These are phyloP conservation scores for Mycena capillaripes DNA, from an alignment of 768 basidiomycete genomes.

Conservation along the genomic window DNA sequence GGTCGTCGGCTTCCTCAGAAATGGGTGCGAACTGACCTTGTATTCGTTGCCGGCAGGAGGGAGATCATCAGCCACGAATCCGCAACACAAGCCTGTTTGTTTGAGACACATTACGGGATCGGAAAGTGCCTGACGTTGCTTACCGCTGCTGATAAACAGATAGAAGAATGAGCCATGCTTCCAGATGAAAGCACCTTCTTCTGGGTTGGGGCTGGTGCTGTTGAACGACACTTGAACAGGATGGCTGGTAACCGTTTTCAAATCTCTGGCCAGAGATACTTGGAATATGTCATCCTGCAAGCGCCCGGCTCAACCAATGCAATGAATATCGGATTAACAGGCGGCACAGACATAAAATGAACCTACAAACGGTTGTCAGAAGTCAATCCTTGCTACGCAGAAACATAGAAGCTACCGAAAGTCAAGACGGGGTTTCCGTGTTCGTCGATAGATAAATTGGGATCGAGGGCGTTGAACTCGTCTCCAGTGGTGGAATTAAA, in stretches of 20 bases:
- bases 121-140: background rate
- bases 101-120: background rate
- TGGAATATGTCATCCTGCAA: conserved; percentile 29
- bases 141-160: conserved; percentile 32
- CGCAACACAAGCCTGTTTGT: conserved; percentile 28
- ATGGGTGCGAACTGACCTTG: background rate
- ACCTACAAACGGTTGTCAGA: conserved; percentile 1
- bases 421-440: conserved; percentile 20
- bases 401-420: background rate
- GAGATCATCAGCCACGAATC: conserved; percentile 26
- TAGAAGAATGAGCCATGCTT: conserved; percentile 30
- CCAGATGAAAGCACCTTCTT: conserved; percentile 33
- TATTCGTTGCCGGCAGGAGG: conserved; percentile 31
- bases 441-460: conserved; percentile 28
- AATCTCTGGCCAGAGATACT: conserved; percentile 9
- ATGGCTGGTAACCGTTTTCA: conserved; percentile 7
- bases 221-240: conserved; percentile 29
- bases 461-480: conserved; percentile 32
- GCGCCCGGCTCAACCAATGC: background rate
- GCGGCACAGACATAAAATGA: conserved; percentile 28
- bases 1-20: background rate
- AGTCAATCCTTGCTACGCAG: too few relatives aligned
- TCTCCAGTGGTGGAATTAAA: conserved; percentile 30
- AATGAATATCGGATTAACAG: background rate
- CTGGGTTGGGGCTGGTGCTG: conserved; percentile 29